Evolutionary conservation across 371 early-diverging fungal genomes (phyloP), one percentile per base, ranked within the genome.

Genomic region (Mortierella sp.): DNA sequence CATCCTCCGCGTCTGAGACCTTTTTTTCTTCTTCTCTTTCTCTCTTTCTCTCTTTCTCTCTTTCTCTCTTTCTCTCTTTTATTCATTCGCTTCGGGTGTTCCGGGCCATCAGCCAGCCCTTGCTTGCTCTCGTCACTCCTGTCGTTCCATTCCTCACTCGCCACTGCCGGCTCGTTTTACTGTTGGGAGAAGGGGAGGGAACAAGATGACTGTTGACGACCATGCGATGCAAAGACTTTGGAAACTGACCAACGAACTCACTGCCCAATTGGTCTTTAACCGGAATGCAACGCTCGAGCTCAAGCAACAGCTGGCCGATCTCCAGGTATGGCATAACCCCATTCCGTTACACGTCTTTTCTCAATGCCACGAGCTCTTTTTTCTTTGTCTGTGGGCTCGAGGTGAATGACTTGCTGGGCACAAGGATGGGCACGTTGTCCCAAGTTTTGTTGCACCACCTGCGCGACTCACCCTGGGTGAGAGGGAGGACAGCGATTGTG

Each of bases 201-300:
- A 37, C 37, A 37, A 37, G 37, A 53, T 53, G 53, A 53, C 53
- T 23, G 53, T 53, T 23, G 53, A 53, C 53, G 53, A 53, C 53
- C 53, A 53, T 12, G 19, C 53, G 53, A 53, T 21, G 53, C 53
- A 53, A 23, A 53, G 9, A 19, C 53, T 53, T 9, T 53, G 53
- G 53, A 53, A 53, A 26, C 53, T 53, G 53, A 53, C 53, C 53
- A 53, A 53, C 23, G 53, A 53, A 19, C 53, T 53, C 21, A 53
- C 53, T 7, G 26, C 53, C 26, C 53, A 53, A 23, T 23, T 53
- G 53, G 53, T 53, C 23, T 53, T 53, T 53, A 53, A 53, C 26
- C 53, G 53, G 11, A 53, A 53, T 23, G 53, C 53, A 11, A 53
- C 53, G 2, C 53, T 53, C 4, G 53, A 53, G 53, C 53, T 53